These are phyloP conservation scores for Acacia concinna DNA, from an alignment of 331 rosid genomes.

Conservation along the genomic window DNA sequence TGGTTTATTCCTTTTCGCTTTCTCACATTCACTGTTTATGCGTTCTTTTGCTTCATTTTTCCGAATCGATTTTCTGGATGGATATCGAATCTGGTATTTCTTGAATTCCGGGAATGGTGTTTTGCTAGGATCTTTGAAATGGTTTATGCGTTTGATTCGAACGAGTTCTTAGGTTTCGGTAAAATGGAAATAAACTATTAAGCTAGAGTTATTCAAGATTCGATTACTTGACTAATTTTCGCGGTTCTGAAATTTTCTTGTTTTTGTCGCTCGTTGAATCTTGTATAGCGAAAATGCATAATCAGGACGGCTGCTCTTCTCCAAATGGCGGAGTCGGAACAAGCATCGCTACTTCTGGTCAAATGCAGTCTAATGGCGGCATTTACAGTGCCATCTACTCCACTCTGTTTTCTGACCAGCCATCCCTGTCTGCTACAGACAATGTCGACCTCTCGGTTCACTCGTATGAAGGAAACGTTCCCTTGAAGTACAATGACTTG, in stretches of 20 bases:
- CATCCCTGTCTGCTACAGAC: slow-evolving; percentile 35
- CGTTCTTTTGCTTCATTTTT: background rate
- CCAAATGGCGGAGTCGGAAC: slow-evolving; percentile 40
- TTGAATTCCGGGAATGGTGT: slow-evolving; percentile 5
- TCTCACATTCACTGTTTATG: background rate
- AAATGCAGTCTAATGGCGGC: slow-evolving; percentile 36
- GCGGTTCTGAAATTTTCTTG: background rate
- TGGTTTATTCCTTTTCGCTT: background rate
- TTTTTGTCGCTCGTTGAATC: background rate
- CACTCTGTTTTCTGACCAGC: slow-evolving; percentile 40
- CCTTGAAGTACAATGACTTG: slow-evolving; percentile 7
- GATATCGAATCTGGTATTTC: background rate
- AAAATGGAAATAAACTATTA: background rate
- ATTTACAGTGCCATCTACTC: slow-evolving; percentile 49
- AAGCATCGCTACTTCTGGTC: slow-evolving; percentile 23
- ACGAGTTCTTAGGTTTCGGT: background rate
- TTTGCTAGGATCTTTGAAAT: background rate
- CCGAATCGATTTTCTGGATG: background rate
- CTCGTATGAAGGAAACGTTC: slow-evolving; percentile 35
- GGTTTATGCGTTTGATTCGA: background rate
- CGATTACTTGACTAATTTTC: slow-evolving; percentile 12
- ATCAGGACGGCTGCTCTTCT: slow-evolving; percentile 45
- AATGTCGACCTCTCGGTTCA: slow-evolving; percentile 32
- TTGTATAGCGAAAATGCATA: slow-evolving; percentile 45
- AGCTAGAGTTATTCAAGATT: slow-evolving; percentile 2